Base-by-base conservation (phyloP, 441 rosid genomes). In the Cnidoscolus chayamansa region DNA sequence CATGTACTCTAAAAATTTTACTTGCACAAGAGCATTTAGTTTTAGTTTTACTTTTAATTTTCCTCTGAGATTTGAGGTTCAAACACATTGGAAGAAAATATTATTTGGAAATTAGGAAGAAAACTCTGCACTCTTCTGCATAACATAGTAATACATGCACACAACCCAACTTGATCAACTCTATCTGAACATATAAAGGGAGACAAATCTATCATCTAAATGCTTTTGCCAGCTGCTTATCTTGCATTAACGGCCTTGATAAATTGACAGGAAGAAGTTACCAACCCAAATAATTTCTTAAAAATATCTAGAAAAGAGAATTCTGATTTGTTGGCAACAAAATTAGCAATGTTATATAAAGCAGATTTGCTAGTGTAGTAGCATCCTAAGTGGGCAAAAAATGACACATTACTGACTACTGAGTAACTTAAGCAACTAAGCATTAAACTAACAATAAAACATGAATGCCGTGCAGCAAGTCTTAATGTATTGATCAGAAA, bases 161-260 rank as follows among this genome's bases (percentile, higher is more conserved):
- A 15, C 12, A 63, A 63, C 13, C 7, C 51, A 63, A 63, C 15
- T 63, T 31, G 19, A 17, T 8, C 5, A 11, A 53, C 19, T 55
- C 30, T 45, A 2, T 19, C 54, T 35, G 13, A 7, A 11, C 32
- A 25, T 20, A 25, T 7, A 66, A 4, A 50, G 16, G 10, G 20
- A 63, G 25, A 30, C 10, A 45, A 43, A 67, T 59, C 40, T n/a
- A n/a, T 54, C 15, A 16, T 67, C 70, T 8, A 50, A 50, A 67
- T 51, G 48, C 7, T 67, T 49, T 10, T 50, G 59, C 48, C 1
- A 65, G 56, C 13, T 8, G 37, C 53, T 1, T 12, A 20, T 45
- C 10, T 16, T 54, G 17, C 20, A 54, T 19, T 47, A 9, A 43
- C 15, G 3, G 37, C 43, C 10, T 11, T 2, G 7, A 30, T 59